Evolutionary conservation across 352 stramenopile species (phyloP).

Genomic region (Pilasporangium apinafurcum): DNA sequence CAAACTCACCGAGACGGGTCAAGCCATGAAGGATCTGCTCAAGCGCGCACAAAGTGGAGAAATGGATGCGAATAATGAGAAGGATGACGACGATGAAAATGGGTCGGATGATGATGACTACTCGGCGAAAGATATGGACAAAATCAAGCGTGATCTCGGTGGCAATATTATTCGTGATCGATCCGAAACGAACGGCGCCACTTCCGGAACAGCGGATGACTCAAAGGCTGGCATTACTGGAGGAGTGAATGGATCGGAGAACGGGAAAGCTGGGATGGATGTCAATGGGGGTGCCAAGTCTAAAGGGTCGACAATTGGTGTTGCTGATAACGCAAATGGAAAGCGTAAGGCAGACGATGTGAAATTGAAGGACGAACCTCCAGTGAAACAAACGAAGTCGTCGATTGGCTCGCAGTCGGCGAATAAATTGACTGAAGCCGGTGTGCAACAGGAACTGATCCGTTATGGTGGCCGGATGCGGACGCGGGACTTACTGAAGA

Average conservation of each 20-base stretch:
- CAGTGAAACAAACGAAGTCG: constrained; percentile 31
- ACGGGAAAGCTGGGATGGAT: constrained; percentile 10
- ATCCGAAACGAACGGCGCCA: constrained; percentile 16
- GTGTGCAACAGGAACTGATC: constrained; percentile 80
- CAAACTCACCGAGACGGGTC: constrained; percentile 76
- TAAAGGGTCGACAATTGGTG: constrained; percentile 14
- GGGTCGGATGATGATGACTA: constrained; percentile 57
- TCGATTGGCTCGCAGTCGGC: constrained; percentile 11
- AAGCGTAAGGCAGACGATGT: constrained; percentile 49
- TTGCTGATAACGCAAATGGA: constrained; percentile 12
- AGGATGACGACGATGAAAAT: constrained; percentile 59
- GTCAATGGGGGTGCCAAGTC: constrained; percentile 3
- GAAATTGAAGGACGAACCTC: constrained; percentile 37
- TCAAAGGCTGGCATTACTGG: constrained; percentile 18
- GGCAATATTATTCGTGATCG: constrained; percentile 77
- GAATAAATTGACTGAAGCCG: constrained; percentile 71
- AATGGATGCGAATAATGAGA: constrained; percentile 48
- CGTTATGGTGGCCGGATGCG: constrained; percentile 79
- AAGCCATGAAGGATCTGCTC: constrained; percentile 81
- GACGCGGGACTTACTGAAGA: constrained; percentile 67
- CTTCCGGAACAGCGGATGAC: constrained; percentile 7
- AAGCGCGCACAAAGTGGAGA: constrained; percentile 73
- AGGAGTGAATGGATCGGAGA: constrained; percentile 4
- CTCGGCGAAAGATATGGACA: constrained; percentile 78
- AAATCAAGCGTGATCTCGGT: constrained; percentile 69